Evolutionary conservation across 1,139 yeast genomes (phyloP), one percentile per base, ranked within the genome.

Genomic region (Hansenula sp.): DNA sequence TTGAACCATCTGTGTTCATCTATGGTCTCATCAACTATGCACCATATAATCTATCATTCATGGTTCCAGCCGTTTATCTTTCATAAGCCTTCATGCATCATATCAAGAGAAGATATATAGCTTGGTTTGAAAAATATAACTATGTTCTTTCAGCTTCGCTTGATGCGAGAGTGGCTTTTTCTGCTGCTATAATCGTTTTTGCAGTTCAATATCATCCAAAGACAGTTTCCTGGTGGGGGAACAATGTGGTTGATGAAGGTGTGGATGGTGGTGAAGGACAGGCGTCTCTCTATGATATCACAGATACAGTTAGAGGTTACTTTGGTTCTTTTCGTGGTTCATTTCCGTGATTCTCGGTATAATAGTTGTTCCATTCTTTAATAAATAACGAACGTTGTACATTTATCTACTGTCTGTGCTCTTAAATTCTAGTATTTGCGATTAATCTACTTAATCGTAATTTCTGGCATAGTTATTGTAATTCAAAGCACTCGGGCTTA

Each of bases 61-160:
- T 63, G 48, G 71, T 77, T 18, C 74, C 75, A 24, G 80, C 81
- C 19, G 56, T 75, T 38, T 68, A 71, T 44, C 55, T 73, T 24
- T 67, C 77, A 12, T 69, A 61, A 42, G 50, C 65, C 26, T 80
- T 80, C 63, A 79, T 77, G 77, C 67, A 68, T 53, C 62, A 67
- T 55, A 60, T 78, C 50, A 75, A 71, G 49, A 68, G 62, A 48
- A 66, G 74, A 46, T 75, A 71, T 52, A 50, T 66, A 18, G 60
- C 68, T 21, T 75, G 84, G 82, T 79, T 83, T 81, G 79, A 75
- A 45, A 77, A 75, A 57, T 82, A 79, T 60, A 79, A 76, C 52
- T 82, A 80, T 55, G 71, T 82, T 12, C 61, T 80, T 29, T 68
- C 81, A 14, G 70, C 77, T 44, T 83, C 77, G 2, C 58, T 79